These are phyloP conservation scores for Ceratocystis papillata DNA, from an alignment of 2,329 filamentous ascomycete genomes.

Conservation along the genomic window DNA sequence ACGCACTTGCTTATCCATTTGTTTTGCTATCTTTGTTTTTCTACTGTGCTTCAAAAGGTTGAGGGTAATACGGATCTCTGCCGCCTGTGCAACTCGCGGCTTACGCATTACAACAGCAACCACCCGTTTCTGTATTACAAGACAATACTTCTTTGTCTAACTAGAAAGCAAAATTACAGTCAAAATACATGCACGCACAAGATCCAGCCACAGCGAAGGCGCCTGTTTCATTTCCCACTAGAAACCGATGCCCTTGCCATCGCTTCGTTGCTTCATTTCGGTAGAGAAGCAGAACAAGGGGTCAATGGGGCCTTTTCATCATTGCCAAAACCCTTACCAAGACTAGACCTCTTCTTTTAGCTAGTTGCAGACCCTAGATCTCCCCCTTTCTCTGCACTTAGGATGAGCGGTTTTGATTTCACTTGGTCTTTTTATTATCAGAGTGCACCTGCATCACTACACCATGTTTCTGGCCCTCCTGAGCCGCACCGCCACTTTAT, in stretches of 20 bases:
- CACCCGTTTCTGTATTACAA: background rate
- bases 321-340: background rate
- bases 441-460: background rate
- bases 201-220: background rate
- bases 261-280: slow-evolving; percentile 15
- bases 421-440: background rate
- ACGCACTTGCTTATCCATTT: background rate
- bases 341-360: background rate
- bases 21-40: background rate
- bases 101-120: background rate
- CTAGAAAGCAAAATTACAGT: background rate
- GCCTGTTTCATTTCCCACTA: background rate
- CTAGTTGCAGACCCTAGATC: background rate
- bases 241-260: background rate
- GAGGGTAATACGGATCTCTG: background rate
- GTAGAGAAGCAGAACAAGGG: slow-evolving; percentile 17
- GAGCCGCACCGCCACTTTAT: slow-evolving; percentile 8
- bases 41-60: background rate
- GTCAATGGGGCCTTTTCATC: background rate
- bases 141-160: background rate
- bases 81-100: background rate
- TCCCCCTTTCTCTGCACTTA: background rate
- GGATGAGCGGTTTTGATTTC: background rate
- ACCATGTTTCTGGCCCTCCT: slow-evolving; percentile 1
- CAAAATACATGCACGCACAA: background rate